Base-by-base conservation (phyloP, 495 filamentous ascomycete species). In the Neurospora terricola region DNA sequence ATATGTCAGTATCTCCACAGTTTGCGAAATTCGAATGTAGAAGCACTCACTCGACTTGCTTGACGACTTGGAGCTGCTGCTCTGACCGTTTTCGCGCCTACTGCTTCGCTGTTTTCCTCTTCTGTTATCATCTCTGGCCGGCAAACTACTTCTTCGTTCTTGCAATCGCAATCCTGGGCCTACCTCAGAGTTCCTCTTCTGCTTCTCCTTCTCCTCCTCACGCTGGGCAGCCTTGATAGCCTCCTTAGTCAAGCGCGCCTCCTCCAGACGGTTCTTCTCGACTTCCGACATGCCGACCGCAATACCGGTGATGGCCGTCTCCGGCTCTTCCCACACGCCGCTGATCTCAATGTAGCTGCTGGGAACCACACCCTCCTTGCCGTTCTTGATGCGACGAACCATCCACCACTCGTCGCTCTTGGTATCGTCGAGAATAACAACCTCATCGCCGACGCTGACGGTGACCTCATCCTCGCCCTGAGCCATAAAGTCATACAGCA, bases 351-450 rank as follows among this genome's bases (percentile, higher is more conserved):
- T 90, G 80, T 98, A 99, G 81, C 92, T 96, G 83, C 93, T 94
- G 5, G 96, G 96, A n/a, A 99, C 94, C 12, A 98, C 96, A n/a
- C 96, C 96, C 80, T 97, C 93, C 78, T 92, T 93, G 68, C 93
- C 92, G 80, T 94, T 98, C 84, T 94, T 94, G 69, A 97, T 75
- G 38, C 94, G 89, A 69, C 92, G 89, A 12, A 99, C 94, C 86
- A 94, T 92, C 95, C 96, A 98, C 96, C 96, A 99, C 79, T 99
- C 96, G 66, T 97, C 94, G 70, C 94, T 97, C 81, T 92, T 93
- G 72, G 85, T 88, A 79, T 97, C 94, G 78, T 99, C 95, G 45
- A 98, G 77, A 70, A 99, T 86, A 69, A 96, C 83, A 36, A 99
- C 94, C 78, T 98, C 96, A 78, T 99, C 96, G 14, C 90, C 94